Base-by-base conservation (phyloP, 2,329 filamentous ascomycete genomes). In the Plenodomus tracheiphilus region DNA sequence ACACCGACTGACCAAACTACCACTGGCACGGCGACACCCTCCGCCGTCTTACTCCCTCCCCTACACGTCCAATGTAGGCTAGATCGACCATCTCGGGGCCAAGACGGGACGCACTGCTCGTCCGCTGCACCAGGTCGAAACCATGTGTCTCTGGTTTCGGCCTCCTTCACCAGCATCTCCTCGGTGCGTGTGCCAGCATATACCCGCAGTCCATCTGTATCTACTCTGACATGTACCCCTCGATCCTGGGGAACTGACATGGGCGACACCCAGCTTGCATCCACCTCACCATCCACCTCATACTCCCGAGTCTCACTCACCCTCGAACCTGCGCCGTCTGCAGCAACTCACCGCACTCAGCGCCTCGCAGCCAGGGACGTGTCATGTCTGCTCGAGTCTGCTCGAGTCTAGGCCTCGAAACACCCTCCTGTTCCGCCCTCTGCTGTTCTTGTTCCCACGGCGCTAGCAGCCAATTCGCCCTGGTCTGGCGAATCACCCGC, bases 401-500 rank as follows among this genome's bases (percentile, higher is more conserved):
- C n/a, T 43, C 39, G 19, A 47, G 36, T 39, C 45, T 48, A 49
- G 51, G 39, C 53, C 50, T 39, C 36, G 11, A 16, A 19, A 34
- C 16, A 46, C 37, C 37, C 47, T 4, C 9, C 30, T 41, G 41
- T 41, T 50, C 50, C 46, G 53, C 43, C 49, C 42, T 49, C 46
- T 32, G 44, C 30, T 48, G 20, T 19, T 30, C 36, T 50, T 53
- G 43, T 53, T 43, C 43, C 41, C 46, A 17, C 21, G 18, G 47
- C 46, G 43, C 40, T 50, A 41, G 47, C n/a, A 13, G 32, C 43
- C 8, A 35, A 7, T 3, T 11, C 16, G 20, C 18, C 8, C 22
- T 25, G 18, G 3, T 22, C 42, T 44, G 51, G 32, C 51, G 39
- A 56, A 52, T 51, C 54, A 49, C 25, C 42, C 41, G 32, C 43